A percentile compares a stretch with the other conserved stretches of the same genome.
These are phyloP conservation scores for Aspergillus terreus DNA, from an alignment of 2,329 filamentous ascomycete genomes.

Conservation along the genomic window DNA sequence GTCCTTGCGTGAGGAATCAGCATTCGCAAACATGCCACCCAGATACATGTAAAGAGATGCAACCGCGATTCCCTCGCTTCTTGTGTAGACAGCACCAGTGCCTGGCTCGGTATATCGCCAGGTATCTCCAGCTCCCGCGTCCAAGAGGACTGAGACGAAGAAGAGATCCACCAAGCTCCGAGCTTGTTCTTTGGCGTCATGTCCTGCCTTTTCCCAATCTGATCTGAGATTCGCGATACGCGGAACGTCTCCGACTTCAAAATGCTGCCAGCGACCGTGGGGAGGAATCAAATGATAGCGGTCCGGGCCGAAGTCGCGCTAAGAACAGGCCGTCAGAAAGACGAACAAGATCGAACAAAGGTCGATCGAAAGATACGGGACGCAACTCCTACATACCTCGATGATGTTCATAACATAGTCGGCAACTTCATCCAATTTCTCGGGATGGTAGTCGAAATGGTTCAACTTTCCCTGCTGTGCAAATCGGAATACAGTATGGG, in stretches of 20 bases:
- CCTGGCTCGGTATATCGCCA: conserved; percentile 47
- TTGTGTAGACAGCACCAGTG: conserved; percentile 26
- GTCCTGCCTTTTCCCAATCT: not conserved
- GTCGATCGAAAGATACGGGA: not conserved
- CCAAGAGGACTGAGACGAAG: conserved; percentile 57
- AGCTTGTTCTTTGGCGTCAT: conserved; percentile 1
- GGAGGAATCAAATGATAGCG: not conserved
- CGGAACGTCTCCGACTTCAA: not conserved
- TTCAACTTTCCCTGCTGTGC: conserved; percentile 39
- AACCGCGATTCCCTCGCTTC: conserved; percentile 53
- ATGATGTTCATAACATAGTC: conserved; percentile 45
- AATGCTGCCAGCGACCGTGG: conserved; percentile 1
- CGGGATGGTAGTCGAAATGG: conserved; percentile 42
- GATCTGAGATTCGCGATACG: not conserved
- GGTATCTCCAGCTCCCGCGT: conserved; percentile 52
- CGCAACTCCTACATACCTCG: conserved; percentile 28
- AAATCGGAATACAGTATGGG: conserved; percentile 26
- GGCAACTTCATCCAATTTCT: conserved; percentile 37
- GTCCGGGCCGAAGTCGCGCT: conserved; percentile 1
- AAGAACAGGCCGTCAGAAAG: not conserved
- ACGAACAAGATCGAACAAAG: not conserved
- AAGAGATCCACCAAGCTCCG: conserved; percentile 56
- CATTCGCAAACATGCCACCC: conserved; percentile 34
- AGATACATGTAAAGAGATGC: conserved; percentile 51
- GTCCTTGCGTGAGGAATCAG: conserved; percentile 4